Evolutionary conservation across 257 asterid species (phyloP).

Genomic region (Primulina tabacum): DNA sequence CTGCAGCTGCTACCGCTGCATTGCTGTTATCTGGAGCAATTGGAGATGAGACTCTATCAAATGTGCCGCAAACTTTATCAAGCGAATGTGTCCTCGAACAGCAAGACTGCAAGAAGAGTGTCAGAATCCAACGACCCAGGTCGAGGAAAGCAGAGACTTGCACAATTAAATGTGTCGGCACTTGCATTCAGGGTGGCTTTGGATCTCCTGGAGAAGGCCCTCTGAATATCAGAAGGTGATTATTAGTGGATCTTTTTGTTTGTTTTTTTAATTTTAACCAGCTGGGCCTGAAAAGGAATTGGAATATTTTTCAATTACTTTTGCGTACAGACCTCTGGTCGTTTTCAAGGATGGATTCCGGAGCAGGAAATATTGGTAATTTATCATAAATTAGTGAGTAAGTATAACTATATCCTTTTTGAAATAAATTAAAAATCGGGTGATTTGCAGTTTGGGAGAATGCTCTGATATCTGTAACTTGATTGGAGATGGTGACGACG

Average conservation of each 20-base stretch:
- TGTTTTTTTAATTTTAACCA: no score
- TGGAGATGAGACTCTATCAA: conserved; percentile 65
- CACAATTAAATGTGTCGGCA: conserved; percentile 23
- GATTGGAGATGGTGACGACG: conserved; percentile 76
- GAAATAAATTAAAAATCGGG: no score
- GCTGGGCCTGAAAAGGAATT: no score
- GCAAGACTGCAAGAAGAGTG: conserved; percentile 35
- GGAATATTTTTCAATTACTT: conserved; percentile 16
- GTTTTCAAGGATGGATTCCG: conserved; percentile 87
- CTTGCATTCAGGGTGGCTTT: conserved; percentile 74
- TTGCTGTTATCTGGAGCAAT: conserved; percentile 42
- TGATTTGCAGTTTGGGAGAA: conserved; percentile 61
- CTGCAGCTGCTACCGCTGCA: conserved; percentile 34
- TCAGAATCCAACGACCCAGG: conserved; percentile 74
- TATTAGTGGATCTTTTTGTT: no score
- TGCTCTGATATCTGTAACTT: conserved; percentile 90
- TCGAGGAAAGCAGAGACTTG: conserved; percentile 66
- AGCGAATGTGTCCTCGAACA: conserved; percentile 23
- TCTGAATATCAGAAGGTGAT: conserved; percentile 51
- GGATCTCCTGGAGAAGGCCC: conserved; percentile 43
- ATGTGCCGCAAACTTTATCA: conserved; percentile 73
- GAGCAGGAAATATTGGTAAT: conserved; percentile 72
- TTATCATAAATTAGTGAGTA: no score
- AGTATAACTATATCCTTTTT: conserved; percentile 18
- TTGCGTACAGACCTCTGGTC: conserved; percentile 61